Conservation (phyloP, 495 filamentous ascomycete genomes). For the Margaritispora aquatica region DNA sequence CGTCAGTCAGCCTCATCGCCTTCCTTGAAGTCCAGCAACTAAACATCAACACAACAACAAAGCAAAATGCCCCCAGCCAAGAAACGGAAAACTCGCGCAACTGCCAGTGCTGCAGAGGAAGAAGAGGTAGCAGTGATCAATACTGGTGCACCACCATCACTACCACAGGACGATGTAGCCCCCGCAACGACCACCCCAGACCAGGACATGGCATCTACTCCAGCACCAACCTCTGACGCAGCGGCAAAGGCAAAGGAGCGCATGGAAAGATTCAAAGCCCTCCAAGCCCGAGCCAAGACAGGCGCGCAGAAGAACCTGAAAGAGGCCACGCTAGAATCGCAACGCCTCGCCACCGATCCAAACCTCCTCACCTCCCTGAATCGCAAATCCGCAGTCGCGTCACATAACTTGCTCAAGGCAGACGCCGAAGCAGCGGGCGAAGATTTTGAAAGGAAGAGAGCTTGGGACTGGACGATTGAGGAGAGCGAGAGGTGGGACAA, state of each 20-base stretch:
- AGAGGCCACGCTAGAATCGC: slow-evolving; percentile 76
- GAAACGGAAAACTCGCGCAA: slow-evolving; percentile 38
- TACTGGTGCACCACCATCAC: slow-evolving; percentile 4
- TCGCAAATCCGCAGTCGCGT: slow-evolving; percentile 77
- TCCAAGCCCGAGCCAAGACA: slow-evolving; percentile 77
- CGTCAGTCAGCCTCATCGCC: neutral
- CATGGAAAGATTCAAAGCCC: slow-evolving; percentile 70
- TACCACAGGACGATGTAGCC: slow-evolving; percentile 11
- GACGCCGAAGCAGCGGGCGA: slow-evolving; percentile 78
- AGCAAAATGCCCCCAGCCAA: slow-evolving; percentile 39
- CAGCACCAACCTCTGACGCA: slow-evolving; percentile 27
- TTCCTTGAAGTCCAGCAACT: neutral
- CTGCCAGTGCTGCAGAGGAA: slow-evolving; percentile 20
- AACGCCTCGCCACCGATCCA: slow-evolving; percentile 72
- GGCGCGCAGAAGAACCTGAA: slow-evolving; percentile 73
- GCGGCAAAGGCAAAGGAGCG: slow-evolving; percentile 49
- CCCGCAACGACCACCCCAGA: neutral
- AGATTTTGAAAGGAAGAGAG: slow-evolving; percentile 95
- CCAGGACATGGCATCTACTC: neutral
- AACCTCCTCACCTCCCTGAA: slow-evolving; percentile 62
- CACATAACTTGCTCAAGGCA: slow-evolving; percentile 89
- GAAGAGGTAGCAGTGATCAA: slow-evolving; percentile 1
- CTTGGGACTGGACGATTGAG: slow-evolving; percentile 97
- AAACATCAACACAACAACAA: neutral
- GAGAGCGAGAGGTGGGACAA: slow-evolving; percentile 92